A percentile compares a stretch with the other conserved stretches of the same genome.
phyloP scores from a whole-genome alignment of 768 basidiomycete species.

The Amanita jacksonii region DNA sequence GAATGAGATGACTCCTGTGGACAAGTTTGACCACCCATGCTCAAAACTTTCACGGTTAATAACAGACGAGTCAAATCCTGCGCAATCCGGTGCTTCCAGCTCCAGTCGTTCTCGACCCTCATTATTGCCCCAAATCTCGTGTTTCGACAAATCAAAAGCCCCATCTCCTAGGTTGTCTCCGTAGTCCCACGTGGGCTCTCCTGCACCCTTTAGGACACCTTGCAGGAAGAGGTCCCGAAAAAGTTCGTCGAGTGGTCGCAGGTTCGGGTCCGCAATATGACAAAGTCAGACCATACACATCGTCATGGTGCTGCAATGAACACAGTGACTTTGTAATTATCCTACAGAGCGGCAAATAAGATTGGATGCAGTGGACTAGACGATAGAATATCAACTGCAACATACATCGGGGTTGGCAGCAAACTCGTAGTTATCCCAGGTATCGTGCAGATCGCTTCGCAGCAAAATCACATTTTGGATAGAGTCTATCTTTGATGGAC shows the following conservation, averaged over 20 bases:
- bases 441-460: not conserved
- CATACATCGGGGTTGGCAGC: too few relatives aligned
- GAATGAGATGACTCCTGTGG: too few relatives aligned
- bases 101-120: slow-evolving; percentile 10
- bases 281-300: slow-evolving; percentile 1
- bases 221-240: slow-evolving; percentile 11
- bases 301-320: too few relatives aligned
- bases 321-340: too few relatives aligned
- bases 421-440: not conserved
- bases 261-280: slow-evolving; percentile 8
- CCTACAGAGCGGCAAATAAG: too few relatives aligned
- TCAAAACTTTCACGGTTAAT: too few relatives aligned
- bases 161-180: slow-evolving; percentile 9
- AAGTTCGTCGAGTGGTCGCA: slow-evolving; percentile 10
- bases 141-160: slow-evolving; percentile 8
- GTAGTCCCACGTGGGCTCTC: slow-evolving; percentile 8
- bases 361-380: too few relatives aligned
- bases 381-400: too few relatives aligned
- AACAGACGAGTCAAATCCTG: too few relatives aligned
- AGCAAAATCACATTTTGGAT: not conserved
- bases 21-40: too few relatives aligned
- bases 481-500: not conserved
- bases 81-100: slow-evolving; percentile 1
- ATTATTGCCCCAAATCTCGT: slow-evolving; percentile 7
- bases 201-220: slow-evolving; percentile 9